Base-by-base conservation (phyloP, 495 filamentous ascomycete species). In the Neurospora intermedia region DNA sequence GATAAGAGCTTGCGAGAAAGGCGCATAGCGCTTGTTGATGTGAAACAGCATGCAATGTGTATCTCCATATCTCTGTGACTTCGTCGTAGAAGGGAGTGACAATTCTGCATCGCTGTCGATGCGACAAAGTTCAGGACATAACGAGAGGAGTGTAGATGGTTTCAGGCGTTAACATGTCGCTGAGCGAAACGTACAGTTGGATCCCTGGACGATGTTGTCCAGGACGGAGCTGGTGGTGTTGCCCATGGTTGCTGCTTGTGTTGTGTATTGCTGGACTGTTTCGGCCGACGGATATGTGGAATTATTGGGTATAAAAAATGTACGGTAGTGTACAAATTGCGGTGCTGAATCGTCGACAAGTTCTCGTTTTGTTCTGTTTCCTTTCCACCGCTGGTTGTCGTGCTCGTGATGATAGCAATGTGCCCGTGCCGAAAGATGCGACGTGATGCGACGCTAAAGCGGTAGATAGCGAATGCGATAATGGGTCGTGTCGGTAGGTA, bases 131-230 rank as follows among this genome's bases (percentile, higher is more conserved):
- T 38, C 13, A 13, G 54, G 27, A 3, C 16, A 38, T 35, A 31
- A 15, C 6, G 13, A 18, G 23, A 13, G 11, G 35, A 31, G 15
- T 66, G 6, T 35, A 38, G 27, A 38, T 35, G 35, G 13, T 15
- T 66, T 66, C 40, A 11, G 40, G 9, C 9, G 3, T 41, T 9
- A 41, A 41, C 9, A 41, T 41, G 40, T 11, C 40, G 40, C 43
- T n/a, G 54, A 71, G 70, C 38, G 42, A 45, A 71, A 73, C 79
- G 73, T 75, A 98, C 96, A 99, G 85, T 99, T 99, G 73, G 94
- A 96, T 73, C 92, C 93, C 75, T 95, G 92, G 76, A 98, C 93
- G 78, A 99, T 99, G 83, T 91, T 94, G 78, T 98, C 96, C 81
- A 99, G 89, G 77, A 99, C 89, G 78, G 91, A 88, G 74, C 90